phyloP scores from a whole-genome alignment of 768 basidiomycete species.

The Tylopilus sp. region DNA sequence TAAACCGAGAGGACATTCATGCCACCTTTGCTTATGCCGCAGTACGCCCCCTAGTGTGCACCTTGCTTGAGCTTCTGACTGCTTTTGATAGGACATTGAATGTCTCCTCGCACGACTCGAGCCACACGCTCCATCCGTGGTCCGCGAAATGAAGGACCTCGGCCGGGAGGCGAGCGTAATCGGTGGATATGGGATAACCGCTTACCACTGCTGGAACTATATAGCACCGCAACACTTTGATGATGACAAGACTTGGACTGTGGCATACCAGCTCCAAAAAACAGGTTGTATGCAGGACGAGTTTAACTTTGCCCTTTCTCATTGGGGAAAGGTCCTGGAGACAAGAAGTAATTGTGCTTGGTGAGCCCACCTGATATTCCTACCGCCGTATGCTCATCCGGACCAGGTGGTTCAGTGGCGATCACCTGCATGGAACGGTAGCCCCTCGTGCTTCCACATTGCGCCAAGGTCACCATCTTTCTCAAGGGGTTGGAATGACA shows the following conservation, averaged over 20 bases:
- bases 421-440: constrained; percentile 8
- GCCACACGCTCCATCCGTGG: not conserved
- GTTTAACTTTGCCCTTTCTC: constrained; percentile 5
- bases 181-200: not conserved
- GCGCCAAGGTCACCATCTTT: not conserved
- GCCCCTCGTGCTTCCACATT: constrained; percentile 5
- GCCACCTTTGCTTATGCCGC: not conserved
- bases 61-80: not conserved
- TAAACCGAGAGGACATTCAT: not conserved
- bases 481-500: constrained; percentile 6
- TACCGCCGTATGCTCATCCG: not conserved
- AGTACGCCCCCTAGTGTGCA: not conserved
- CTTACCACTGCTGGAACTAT: constrained; percentile 13
- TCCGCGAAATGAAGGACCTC: not conserved
- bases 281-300: not conserved
- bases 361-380: not conserved
- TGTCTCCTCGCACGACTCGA: not conserved
- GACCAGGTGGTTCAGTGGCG: constrained; percentile 12
- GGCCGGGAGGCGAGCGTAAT: not conserved
- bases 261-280: constrained; percentile 11
- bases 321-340: not conserved
- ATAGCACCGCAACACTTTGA: not conserved
- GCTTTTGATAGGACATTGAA: not conserved
- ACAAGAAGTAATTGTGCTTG: constrained; percentile 3
- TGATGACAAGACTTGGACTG: not conserved